phyloP scores from a whole-genome alignment of 306 rosid species.

The Trifolium dubium region DNA sequence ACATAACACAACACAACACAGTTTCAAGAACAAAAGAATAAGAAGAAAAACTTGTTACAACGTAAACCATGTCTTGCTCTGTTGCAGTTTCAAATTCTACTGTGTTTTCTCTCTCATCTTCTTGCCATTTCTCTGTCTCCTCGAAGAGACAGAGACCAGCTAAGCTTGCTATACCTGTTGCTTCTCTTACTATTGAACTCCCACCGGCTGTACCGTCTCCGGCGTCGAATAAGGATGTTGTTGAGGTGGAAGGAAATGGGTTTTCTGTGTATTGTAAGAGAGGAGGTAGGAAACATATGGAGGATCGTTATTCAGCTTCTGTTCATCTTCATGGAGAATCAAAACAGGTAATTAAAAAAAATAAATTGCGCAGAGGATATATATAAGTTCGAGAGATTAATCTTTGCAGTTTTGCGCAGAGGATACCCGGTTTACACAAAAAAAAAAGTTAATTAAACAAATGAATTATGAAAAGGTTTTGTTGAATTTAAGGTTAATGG shows the following conservation, averaged over 20 bases:
- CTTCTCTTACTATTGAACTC: slow-evolving; percentile 45
- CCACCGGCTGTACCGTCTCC: slow-evolving; percentile 39
- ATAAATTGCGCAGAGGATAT: no score
- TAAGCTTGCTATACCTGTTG: slow-evolving; percentile 70
- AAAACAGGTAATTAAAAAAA: slow-evolving; percentile 60
- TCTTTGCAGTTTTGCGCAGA: no score
- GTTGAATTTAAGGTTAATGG: background rate
- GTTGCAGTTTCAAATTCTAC: slow-evolving; percentile 67
- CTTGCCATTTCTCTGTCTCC: slow-evolving; percentile 45
- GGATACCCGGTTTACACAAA: no score
- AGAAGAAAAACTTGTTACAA: background rate
- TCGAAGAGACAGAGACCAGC: slow-evolving; percentile 88
- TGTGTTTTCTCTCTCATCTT: slow-evolving; percentile 60
- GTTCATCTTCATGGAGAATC: slow-evolving; percentile 66
- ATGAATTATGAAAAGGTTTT: background rate
- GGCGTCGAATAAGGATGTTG: slow-evolving; percentile 48
- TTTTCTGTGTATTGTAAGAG: slow-evolving; percentile 76
- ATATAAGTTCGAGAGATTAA: no score
- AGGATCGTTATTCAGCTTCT: slow-evolving; percentile 79
- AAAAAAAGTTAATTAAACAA: background rate
- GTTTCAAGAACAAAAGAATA: background rate
- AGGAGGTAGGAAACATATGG: slow-evolving; percentile 85
- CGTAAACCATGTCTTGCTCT: slow-evolving; percentile 66
- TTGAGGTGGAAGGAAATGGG: slow-evolving; percentile 63
- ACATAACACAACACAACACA: no score